phyloP scores from a whole-genome alignment of 768 basidiomycete genomes.

The Dacryopinax primogenitus region DNA sequence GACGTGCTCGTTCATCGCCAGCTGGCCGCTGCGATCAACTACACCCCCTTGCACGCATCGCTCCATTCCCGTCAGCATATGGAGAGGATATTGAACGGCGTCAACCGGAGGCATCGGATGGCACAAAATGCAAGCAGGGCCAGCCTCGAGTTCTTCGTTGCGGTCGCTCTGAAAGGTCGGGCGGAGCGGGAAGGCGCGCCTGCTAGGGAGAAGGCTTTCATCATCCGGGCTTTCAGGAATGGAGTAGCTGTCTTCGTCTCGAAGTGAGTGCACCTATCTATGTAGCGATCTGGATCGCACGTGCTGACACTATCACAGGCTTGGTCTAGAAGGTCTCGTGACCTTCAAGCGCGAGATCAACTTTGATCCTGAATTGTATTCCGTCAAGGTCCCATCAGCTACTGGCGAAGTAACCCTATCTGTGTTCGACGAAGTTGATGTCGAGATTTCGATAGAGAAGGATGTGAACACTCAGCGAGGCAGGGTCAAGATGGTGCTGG shows the following conservation, averaged over 20 bases:
- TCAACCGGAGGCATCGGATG: conserved; percentile 87
- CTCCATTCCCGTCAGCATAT: conserved; percentile 82
- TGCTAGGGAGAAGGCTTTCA: conserved; percentile 65
- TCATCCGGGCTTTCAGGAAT: conserved; percentile 88
- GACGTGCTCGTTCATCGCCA: conserved; percentile 93
- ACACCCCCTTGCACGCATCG: conserved; percentile 67
- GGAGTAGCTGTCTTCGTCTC: conserved; percentile 94
- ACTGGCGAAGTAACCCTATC: conserved; percentile 46
- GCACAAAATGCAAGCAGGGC: conserved; percentile 97
- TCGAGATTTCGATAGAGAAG: conserved; percentile 87
- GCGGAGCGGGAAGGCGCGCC: conserved; percentile 27
- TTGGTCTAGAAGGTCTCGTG: conserved; percentile 88
- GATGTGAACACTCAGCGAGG: conserved; percentile 87
- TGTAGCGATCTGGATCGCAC: neutral
- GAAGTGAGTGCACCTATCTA: conserved; percentile 43
- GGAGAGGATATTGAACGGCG: conserved; percentile 69
- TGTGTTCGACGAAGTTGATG: conserved; percentile 86
- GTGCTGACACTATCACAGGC: conserved; percentile 32
- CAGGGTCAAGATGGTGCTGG: conserved; percentile 71
- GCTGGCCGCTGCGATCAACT: conserved; percentile 76
- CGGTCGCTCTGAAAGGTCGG: conserved; percentile 69
- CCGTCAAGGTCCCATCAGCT: conserved; percentile 50
- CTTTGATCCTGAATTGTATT: conserved; percentile 87
- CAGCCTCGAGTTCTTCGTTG: conserved; percentile 95
- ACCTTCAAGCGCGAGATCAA: conserved; percentile 82